Conservation (phyloP, 2,329 filamentous ascomycete species). For the Cladorrhinum sp. region DNA sequence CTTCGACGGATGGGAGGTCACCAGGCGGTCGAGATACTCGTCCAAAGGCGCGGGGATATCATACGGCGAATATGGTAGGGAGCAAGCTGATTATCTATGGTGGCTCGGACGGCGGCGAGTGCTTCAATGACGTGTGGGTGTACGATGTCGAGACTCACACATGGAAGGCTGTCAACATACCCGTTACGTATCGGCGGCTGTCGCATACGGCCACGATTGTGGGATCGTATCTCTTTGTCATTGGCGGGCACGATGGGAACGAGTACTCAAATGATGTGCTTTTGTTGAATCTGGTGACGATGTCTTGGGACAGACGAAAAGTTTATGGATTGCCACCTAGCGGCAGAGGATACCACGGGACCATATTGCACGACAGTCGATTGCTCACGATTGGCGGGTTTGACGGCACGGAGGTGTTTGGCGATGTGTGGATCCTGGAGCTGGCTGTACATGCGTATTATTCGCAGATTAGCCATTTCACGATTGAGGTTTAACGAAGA, state of each 20-base stretch:
- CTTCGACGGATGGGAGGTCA: conserved; percentile 12
- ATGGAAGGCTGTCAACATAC: conserved; percentile 60
- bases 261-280: conserved; percentile 69
- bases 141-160: conserved; percentile 62
- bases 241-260: conserved; percentile 67
- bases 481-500: conserved; percentile 56
- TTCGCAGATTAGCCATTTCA: conserved; percentile 71
- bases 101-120: conserved; percentile 67
- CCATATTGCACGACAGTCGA: conserved; percentile 63
- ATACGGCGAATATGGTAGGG: conserved; percentile 71
- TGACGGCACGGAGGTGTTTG: conserved; percentile 65
- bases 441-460: conserved; percentile 69
- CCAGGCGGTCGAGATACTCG: conserved; percentile 36
- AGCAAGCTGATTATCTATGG: conserved; percentile 70
- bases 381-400: conserved; percentile 65
- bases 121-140: conserved; percentile 71
- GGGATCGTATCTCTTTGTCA: conserved; percentile 66
- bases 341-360: conserved; percentile 65
- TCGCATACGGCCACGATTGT: conserved; percentile 69
- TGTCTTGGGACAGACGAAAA: conserved; percentile 68
- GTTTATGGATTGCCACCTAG: conserved; percentile 63
- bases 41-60: conserved; percentile 66
- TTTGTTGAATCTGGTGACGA: conserved; percentile 66
- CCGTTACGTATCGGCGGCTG: conserved; percentile 60
- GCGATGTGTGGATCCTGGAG: conserved; percentile 65